Base-by-base conservation (phyloP, 495 filamentous ascomycete species). In the Penicillium arizonense region DNA sequence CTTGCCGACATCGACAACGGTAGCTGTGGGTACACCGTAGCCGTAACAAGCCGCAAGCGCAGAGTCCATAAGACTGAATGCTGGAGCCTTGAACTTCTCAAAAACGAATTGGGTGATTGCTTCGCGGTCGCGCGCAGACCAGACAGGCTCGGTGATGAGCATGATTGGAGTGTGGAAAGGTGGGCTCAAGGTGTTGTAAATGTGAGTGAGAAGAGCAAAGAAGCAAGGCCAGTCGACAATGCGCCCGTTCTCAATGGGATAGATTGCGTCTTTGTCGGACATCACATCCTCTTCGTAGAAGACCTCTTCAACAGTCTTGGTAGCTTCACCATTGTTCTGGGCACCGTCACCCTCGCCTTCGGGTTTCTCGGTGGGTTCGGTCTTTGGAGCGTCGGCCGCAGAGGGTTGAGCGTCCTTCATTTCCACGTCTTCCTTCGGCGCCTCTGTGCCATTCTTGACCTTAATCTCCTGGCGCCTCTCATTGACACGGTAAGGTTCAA, bases 151-250 rank as follows among this genome's bases (percentile, higher is more conserved):
- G 12, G 86, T 73, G 63, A 98, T 86, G 48, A 98, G 78, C 56
- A 98, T 75, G 58, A 98, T 89, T 2, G 94, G 91, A 0, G 92
- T 97, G 71, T 97, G 94, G 65, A 97, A 90, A 1, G 89, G 89
- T 10, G 90, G 90, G 44, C 88, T 91, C 48, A 98, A 80, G 3
- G 86, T 83, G 63, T 89, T 85, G 75, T 96, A 88, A 46, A 97
- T 84, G 69, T 97, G 88, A 18, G 78, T 81, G 58, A 98, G 83
- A 52, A 97, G 84, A 36, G 94, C 92, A 56, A 96, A 87, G 74
- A 98, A 95, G 57, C 90, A 93, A 0, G 82, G 76, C 90, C 93
- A 94, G 66, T 97, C 81, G 13, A 84, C 82, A 52, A 98, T 91
- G 53, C 82, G 83, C n/a, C 94, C 94, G 55, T 85, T 80, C 73